Percentiles rank a stretch among this genome's conserved stretches.
These are phyloP conservation scores for Xerocomus brunneocitrinus DNA, from an alignment of 768 basidiomycete genomes.

Conservation along the genomic window DNA sequence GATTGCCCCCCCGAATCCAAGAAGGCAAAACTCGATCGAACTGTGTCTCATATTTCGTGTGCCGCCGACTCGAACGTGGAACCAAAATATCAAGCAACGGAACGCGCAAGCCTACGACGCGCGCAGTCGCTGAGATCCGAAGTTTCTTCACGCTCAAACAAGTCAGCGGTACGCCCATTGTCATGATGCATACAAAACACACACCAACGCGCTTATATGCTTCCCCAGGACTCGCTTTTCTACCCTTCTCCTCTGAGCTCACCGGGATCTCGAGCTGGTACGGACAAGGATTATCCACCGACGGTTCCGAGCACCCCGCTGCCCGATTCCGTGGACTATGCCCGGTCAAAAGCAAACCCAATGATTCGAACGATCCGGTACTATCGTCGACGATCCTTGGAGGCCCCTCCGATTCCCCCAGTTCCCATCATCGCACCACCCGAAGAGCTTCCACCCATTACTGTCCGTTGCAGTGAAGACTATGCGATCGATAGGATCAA, in stretches of 20 bases:
- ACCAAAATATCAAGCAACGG: conserved; percentile 22
- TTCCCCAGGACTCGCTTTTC: conserved; percentile 7
- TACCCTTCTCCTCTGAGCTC: conserved; percentile 5
- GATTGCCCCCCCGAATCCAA: conserved; percentile 6
- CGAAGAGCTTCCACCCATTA: conserved; percentile 24
- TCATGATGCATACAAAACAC: neutral
- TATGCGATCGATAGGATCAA: conserved; percentile 41
- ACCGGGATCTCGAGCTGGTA: neutral
- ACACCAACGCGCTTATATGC: conserved; percentile 8
- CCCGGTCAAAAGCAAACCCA: conserved; percentile 20
- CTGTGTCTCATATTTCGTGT: neutral
- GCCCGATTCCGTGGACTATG: conserved; percentile 20
- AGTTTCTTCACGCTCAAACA: conserved; percentile 6
- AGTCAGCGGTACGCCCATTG: conserved; percentile 7
- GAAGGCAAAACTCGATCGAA: conserved; percentile 14
- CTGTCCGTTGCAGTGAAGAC: conserved; percentile 32
- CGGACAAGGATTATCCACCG: conserved; percentile 11
- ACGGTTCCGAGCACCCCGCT: conserved; percentile 26
- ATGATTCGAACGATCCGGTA: conserved; percentile 18
- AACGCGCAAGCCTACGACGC: conserved; percentile 39
- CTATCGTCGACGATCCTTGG: neutral
- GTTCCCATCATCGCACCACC: conserved; percentile 59
- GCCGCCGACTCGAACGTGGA: neutral
- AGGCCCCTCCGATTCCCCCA: conserved; percentile 7
- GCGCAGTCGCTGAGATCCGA: conserved; percentile 37